These are phyloP conservation scores for Knufia petricola DNA, from an alignment of 2,329 filamentous ascomycete species.

Conservation along the genomic window DNA sequence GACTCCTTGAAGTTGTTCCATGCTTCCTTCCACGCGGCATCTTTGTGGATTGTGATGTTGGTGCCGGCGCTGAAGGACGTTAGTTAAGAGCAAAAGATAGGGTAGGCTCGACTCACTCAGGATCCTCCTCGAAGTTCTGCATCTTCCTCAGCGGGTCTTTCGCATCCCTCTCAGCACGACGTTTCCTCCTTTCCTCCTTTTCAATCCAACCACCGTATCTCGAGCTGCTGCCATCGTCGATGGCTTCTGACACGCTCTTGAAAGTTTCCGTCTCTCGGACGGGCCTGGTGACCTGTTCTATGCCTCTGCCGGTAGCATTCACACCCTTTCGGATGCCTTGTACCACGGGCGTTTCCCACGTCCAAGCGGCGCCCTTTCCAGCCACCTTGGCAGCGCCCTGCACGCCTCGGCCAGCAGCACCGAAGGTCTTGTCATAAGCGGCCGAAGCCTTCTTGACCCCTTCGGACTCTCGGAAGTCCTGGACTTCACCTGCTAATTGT, in stretches of 20 bases:
- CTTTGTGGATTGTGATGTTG: conserved; percentile 91
- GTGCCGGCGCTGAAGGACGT: conserved; percentile 67
- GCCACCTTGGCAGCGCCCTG: conserved; percentile 62
- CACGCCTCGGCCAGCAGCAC: conserved; percentile 67
- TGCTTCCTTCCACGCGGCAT: conserved; percentile 95
- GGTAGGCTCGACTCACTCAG: conserved; percentile 55
- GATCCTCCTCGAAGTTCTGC: conserved; percentile 69
- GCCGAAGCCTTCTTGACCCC: conserved; percentile 75
- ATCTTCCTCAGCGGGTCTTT: conserved; percentile 41
- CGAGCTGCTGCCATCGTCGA: conserved; percentile 93
- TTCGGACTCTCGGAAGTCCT: conserved; percentile 89
- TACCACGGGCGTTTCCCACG: conserved; percentile 89
- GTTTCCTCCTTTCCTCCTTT: conserved; percentile 81
- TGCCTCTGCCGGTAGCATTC: conserved; percentile 70
- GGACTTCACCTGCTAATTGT: conserved; percentile 75
- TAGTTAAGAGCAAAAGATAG: conserved; percentile 21
- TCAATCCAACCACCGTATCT: conserved; percentile 95
- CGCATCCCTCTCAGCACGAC: conserved; percentile 62
- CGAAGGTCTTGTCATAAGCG: conserved; percentile 79
- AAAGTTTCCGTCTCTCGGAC: conserved; percentile 90
- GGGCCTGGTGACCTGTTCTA: conserved; percentile 91
- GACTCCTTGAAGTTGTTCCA: conserved; percentile 92
- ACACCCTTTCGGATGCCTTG: conserved; percentile 84
- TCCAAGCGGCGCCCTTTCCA: conserved; percentile 87
- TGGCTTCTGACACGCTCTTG: conserved; percentile 85